phyloP scores from a whole-genome alignment of 371 early-diverging fungal genomes.

The Rhizomucor pusillus region DNA sequence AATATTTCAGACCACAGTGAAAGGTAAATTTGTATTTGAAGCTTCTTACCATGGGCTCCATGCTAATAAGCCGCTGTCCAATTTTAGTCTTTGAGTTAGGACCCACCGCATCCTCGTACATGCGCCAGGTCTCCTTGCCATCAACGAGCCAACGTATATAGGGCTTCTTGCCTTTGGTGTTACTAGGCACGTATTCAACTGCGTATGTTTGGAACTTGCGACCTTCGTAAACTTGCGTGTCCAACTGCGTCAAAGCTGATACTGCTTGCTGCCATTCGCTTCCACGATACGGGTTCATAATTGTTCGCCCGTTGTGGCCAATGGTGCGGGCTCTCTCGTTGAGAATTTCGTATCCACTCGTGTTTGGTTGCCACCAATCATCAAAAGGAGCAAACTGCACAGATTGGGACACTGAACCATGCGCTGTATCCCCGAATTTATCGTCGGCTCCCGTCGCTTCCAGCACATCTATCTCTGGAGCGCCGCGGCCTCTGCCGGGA shows the following conservation, averaged over 20 bases:
- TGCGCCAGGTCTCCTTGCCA: slow-evolving; percentile 39
- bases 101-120: slow-evolving; percentile 40
- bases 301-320: slow-evolving; percentile 15
- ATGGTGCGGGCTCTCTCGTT: slow-evolving; percentile 15
- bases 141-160: slow-evolving; percentile 44
- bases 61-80: too few species aligned
- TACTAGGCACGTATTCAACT: slow-evolving; percentile 34
- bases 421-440: slow-evolving; percentile 10
- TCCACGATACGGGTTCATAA: slow-evolving; percentile 40
- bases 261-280: slow-evolving; percentile 39
- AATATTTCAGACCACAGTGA: too few species aligned
- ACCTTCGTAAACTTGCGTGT: slow-evolving; percentile 25
- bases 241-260: slow-evolving; percentile 36
- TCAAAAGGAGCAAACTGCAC: slow-evolving; percentile 52
- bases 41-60: too few species aligned
- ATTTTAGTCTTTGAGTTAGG: slow-evolving; percentile 14
- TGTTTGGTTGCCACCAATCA: slow-evolving; percentile 29
- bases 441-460: slow-evolving; percentile 39
- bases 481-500: slow-evolving; percentile 54
- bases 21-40: too few species aligned
- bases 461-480: slow-evolving; percentile 55
- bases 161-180: slow-evolving; percentile 34
- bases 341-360: slow-evolving; percentile 15
- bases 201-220: slow-evolving; percentile 37
- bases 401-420: slow-evolving; percentile 38